Percentiles rank a stretch among this genome's conserved stretches.
phyloP scores from a whole-genome alignment of 2,329 filamentous ascomycete genomes.

The Bipolaris victoriae region DNA sequence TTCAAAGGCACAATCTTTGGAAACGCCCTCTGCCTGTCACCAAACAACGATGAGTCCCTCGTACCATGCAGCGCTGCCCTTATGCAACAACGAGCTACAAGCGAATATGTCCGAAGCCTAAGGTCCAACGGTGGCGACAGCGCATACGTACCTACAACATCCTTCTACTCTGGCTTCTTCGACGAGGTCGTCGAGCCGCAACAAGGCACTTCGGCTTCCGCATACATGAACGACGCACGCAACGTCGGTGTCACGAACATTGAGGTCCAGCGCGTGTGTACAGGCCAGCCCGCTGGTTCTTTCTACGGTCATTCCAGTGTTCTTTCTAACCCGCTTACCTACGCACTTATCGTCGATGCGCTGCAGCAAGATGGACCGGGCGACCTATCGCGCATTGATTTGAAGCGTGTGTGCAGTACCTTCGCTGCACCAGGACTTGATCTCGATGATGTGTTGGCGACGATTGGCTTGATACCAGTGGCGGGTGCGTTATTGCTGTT shows the following conservation, averaged over 20 bases:
- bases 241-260: constrained; percentile 59
- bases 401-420: constrained; percentile 49
- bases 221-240: constrained; percentile 51
- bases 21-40: constrained; percentile 31
- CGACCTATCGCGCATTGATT: constrained; percentile 48
- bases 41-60: constrained; percentile 33
- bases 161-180: constrained; percentile 56
- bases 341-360: constrained; percentile 56
- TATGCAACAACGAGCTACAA: constrained; percentile 57
- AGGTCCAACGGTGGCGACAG: constrained; percentile 56
- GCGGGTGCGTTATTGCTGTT: constrained; percentile 43
- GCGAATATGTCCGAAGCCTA: constrained; percentile 53
- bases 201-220: constrained; percentile 55
- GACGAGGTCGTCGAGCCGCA: constrained; percentile 63
- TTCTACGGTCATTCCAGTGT: constrained; percentile 60
- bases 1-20: constrained; percentile 58
- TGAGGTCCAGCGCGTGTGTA: constrained; percentile 56
- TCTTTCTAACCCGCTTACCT: constrained; percentile 58
- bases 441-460: constrained; percentile 55
- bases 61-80: constrained; percentile 48
- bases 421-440: constrained; percentile 50
- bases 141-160: constrained; percentile 63
- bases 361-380: constrained; percentile 57
- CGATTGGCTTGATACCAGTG: constrained; percentile 52
- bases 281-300: constrained; percentile 49